Evolutionary conservation across 2,329 filamentous ascomycete species (phyloP).

Genomic region (Epichloe glyceriae): DNA sequence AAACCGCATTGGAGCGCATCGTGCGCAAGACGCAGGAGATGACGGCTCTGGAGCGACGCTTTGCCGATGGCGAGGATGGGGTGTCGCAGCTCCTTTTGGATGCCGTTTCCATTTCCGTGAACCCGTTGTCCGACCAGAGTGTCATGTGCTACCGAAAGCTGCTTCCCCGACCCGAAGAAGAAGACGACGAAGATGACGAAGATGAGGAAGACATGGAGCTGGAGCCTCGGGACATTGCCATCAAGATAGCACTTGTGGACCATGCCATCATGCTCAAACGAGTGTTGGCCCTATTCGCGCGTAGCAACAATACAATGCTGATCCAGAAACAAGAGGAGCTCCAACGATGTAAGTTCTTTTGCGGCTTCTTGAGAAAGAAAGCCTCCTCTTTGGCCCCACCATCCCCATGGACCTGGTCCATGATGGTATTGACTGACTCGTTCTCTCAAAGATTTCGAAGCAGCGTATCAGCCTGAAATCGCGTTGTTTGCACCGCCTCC

Average conservation of each 20-base stretch:
- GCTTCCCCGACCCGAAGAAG: slow-evolving; percentile 39
- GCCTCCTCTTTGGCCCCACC: no score
- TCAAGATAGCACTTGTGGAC: slow-evolving; percentile 76
- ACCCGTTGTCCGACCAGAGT: slow-evolving; percentile 60
- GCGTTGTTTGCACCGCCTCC: slow-evolving; percentile 44
- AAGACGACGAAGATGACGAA: slow-evolving; percentile 16
- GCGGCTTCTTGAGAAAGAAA: no score
- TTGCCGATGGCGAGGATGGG: slow-evolving; percentile 59
- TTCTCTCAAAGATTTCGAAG: slow-evolving; percentile 40
- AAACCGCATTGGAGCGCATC: slow-evolving; percentile 84
- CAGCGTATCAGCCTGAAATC: slow-evolving; percentile 52
- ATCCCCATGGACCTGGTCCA: background rate
- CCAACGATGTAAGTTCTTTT: slow-evolving; percentile 43
- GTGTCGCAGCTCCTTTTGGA: slow-evolving; percentile 58
- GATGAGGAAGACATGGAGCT: slow-evolving; percentile 19
- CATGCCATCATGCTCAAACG: slow-evolving; percentile 81
- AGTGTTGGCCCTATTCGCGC: slow-evolving; percentile 57
- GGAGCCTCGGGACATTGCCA: slow-evolving; percentile 57
- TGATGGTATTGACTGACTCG: background rate
- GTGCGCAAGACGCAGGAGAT: slow-evolving; percentile 85
- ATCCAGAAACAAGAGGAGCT: slow-evolving; percentile 45
- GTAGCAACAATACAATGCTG: slow-evolving; percentile 47
- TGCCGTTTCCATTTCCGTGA: slow-evolving; percentile 64
- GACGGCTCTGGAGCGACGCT: slow-evolving; percentile 58
- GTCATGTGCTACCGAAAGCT: slow-evolving; percentile 67